These are phyloP conservation scores for Rhododendron williamsianum DNA, from an alignment of 148 eudicot genomes.

Conservation along the genomic window DNA sequence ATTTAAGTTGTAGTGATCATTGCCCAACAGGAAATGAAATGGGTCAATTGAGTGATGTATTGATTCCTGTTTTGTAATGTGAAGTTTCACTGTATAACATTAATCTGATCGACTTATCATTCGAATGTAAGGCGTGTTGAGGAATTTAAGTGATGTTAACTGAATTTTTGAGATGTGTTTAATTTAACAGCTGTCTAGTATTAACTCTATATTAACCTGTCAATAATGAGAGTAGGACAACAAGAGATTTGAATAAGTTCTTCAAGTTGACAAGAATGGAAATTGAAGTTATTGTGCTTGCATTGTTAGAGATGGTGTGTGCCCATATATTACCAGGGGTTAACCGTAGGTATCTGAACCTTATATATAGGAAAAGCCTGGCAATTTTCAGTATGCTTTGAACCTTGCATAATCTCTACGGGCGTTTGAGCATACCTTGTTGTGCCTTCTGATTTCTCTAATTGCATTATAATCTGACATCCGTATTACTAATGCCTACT, in stretches of 20 bases:
- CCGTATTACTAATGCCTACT: neutral
- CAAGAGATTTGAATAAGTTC: neutral
- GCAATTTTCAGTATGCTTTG: neutral
- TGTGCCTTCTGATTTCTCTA: neutral
- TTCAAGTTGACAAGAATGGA: neutral
- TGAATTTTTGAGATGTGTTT: neutral
- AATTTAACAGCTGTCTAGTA: neutral
- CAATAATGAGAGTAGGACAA: neutral
- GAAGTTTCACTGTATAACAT: neutral
- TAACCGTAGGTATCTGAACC: neutral
- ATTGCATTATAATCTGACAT: neutral
- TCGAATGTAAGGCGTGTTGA: neutral
- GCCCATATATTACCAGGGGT: neutral
- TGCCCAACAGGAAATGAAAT: neutral
- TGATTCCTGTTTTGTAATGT: neutral
- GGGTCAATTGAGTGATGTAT: neutral
- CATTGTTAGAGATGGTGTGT: neutral
- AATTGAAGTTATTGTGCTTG: too few species aligned
- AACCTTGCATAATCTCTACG: neutral
- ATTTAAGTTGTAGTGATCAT: neutral
- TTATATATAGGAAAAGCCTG: too few species aligned
- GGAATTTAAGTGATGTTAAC: neutral
- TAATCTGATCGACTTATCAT: neutral
- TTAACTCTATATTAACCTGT: neutral
- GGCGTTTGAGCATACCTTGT: neutral